These are phyloP conservation scores for Dentipellis sp. DNA, from an alignment of 768 basidiomycete species.

Conservation along the genomic window DNA sequence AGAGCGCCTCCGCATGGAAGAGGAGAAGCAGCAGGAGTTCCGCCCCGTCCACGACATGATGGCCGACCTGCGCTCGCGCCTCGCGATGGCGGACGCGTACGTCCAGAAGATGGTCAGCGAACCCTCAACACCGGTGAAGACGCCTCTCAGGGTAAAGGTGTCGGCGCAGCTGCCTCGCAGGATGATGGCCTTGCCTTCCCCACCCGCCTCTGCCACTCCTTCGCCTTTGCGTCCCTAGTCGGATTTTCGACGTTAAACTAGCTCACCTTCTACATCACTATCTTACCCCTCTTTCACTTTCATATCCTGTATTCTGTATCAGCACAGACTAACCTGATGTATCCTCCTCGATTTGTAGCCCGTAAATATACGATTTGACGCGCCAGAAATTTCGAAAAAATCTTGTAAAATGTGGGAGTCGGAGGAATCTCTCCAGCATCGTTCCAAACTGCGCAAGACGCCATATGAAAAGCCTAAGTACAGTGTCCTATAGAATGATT, in stretches of 20 bases:
- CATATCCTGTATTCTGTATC: neutral
- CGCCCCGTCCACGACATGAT: neutral
- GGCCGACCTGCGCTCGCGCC: slow-evolving; percentile 1
- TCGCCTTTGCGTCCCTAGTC: neutral
- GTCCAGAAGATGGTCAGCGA: neutral
- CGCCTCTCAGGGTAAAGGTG: neutral
- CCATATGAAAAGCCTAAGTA: too few species aligned
- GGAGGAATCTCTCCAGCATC: too few species aligned
- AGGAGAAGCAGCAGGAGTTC: neutral
- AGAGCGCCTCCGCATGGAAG: neutral
- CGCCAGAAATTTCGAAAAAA: too few species aligned
- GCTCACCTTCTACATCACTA: neutral
- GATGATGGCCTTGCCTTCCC: neutral
- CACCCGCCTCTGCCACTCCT: neutral
- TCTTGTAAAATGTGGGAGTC: too few species aligned
- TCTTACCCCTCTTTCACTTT: neutral
- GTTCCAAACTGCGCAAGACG: too few species aligned
- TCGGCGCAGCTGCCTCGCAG: neutral
- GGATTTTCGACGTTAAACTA: neutral
- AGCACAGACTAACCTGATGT: too few species aligned
- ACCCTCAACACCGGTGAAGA: neutral
- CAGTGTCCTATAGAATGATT: too few species aligned
- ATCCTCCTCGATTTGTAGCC: neutral
- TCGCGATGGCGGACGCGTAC: neutral
- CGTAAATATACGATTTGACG: neutral